Conservation (phyloP, 1,284 basidiomycete species). For the Moesziomyces parantarcticus region DNA sequence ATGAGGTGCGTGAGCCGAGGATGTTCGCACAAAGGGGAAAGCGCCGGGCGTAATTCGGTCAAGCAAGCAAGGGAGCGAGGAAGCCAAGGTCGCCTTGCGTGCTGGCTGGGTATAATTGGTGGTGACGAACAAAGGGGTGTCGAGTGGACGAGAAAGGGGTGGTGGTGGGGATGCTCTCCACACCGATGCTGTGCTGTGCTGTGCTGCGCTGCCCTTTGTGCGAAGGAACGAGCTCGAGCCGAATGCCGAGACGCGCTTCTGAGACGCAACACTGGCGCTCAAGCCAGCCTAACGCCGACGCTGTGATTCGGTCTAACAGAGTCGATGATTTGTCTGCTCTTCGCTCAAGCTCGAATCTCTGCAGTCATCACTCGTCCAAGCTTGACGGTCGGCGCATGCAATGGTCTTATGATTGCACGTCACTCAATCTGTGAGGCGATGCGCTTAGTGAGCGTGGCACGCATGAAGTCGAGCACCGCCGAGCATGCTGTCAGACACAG, state of each 20-base stretch:
- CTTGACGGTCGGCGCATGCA: no score
- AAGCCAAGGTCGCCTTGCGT: no score
- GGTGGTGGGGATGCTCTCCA: neutral
- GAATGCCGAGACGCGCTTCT: constrained; percentile 1
- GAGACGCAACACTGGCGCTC: constrained; percentile 2
- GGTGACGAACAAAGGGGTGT: constrained; percentile 1
- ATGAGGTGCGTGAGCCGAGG: neutral
- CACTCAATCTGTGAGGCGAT: constrained; percentile 13
- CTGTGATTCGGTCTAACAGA: no score
- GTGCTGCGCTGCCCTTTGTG: neutral
- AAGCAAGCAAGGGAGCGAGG: no score
- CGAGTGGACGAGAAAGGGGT: neutral
- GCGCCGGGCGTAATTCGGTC: no score
- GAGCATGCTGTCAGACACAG: constrained; percentile 26
- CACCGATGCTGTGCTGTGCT: neutral
- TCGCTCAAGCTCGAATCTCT: no score
- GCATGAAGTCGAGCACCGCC: constrained; percentile 24
- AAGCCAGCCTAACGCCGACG: constrained; percentile 4
- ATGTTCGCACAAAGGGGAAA: neutral
- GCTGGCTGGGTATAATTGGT: neutral
- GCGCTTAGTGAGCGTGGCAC: constrained; percentile 17
- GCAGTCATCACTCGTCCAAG: no score
- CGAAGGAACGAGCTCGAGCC: neutral
- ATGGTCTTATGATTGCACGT: no score
- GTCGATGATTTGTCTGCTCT: neutral